A percentile compares a stretch with the other conserved stretches of the same genome.
phyloP scores from a whole-genome alignment of 805 yeast genomes.

The Scheffersomyces stipitis region DNA sequence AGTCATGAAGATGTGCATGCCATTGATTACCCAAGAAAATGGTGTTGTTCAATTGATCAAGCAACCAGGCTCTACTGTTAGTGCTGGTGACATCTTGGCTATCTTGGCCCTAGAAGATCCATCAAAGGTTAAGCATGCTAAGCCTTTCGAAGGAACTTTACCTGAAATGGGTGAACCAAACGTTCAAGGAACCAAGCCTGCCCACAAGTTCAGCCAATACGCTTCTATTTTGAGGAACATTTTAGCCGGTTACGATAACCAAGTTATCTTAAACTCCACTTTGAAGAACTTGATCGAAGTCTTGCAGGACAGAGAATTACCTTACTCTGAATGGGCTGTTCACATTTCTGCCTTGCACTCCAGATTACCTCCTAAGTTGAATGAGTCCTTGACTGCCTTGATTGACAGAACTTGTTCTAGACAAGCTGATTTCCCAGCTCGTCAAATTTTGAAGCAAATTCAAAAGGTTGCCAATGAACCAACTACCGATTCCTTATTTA shows the following conservation, averaged over 20 bases:
- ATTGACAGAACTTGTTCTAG: constrained; percentile 66
- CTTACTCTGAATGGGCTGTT: constrained; percentile 88
- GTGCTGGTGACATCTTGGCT: constrained; percentile 96
- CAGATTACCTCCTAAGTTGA: constrained; percentile 79
- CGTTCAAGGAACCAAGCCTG: constrained; percentile 80
- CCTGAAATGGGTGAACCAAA: constrained; percentile 86
- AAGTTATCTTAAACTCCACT: constrained; percentile 86
- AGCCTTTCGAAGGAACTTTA: constrained; percentile 90
- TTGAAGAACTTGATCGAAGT: constrained; percentile 70
- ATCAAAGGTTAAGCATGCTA: constrained; percentile 93
- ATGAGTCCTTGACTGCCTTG: constrained; percentile 60
- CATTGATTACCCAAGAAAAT: constrained; percentile 87
- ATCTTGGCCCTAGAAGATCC: constrained; percentile 95
- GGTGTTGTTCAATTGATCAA: constrained; percentile 91
- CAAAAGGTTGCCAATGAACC: constrained; percentile 58
- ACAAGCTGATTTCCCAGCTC: constrained; percentile 89
- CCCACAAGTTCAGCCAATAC: constrained; percentile 64
- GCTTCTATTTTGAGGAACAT: constrained; percentile 70
- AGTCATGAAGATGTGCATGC: constrained; percentile 99
- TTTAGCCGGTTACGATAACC: constrained; percentile 90
- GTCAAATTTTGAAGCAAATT: constrained; percentile 70
- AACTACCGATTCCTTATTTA: constrained; percentile 52
- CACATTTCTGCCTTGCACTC: constrained; percentile 89
- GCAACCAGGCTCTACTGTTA: constrained; percentile 97
- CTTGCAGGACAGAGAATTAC: constrained; percentile 77